These are phyloP conservation scores for Westerdykella ornata DNA, from an alignment of 2,329 filamentous ascomycete genomes.

Conservation along the genomic window DNA sequence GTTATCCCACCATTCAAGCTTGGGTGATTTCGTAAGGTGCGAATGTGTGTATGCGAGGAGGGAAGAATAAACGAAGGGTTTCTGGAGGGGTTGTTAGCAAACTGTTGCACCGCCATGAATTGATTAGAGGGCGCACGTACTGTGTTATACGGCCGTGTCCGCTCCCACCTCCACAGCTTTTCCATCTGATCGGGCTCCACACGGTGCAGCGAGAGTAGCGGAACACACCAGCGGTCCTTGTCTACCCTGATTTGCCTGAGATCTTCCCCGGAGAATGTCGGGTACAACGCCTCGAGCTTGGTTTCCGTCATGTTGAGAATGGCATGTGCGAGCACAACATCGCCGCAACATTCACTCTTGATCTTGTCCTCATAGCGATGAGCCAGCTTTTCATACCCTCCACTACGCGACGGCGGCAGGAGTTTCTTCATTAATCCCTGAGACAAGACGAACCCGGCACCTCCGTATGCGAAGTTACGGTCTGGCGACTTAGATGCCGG, in stretches of 20 bases:
- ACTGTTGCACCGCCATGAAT: not conserved
- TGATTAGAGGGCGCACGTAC: conserved; percentile 19
- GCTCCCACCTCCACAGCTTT: conserved; percentile 45
- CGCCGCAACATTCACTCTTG: conserved; percentile 42
- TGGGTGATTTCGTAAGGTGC: conserved; percentile 27
- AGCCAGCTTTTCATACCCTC: conserved; percentile 24
- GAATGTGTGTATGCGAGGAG: conserved; percentile 35
- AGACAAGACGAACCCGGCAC: conserved; percentile 42
- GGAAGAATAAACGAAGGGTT: conserved; percentile 34
- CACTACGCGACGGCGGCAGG: conserved; percentile 32
- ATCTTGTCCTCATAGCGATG: conserved; percentile 28
- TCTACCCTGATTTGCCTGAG: conserved; percentile 42
- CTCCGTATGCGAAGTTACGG: conserved; percentile 41
- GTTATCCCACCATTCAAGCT: conserved; percentile 34
- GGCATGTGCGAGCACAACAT: conserved; percentile 36
- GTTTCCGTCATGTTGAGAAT: conserved; percentile 34
- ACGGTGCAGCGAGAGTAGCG: conserved; percentile 38
- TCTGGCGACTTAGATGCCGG: conserved; percentile 19
- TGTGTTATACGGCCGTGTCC: conserved; percentile 30
- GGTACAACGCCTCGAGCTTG: conserved; percentile 34
- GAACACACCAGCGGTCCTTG: conserved; percentile 39
- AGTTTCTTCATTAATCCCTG: conserved; percentile 48
- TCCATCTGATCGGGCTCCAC: conserved; percentile 44
- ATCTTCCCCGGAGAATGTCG: conserved; percentile 41
- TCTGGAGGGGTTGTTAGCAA: conserved; percentile 15